Conservation (phyloP, 1,284 basidiomycete species). For the Mycena sp. region DNA sequence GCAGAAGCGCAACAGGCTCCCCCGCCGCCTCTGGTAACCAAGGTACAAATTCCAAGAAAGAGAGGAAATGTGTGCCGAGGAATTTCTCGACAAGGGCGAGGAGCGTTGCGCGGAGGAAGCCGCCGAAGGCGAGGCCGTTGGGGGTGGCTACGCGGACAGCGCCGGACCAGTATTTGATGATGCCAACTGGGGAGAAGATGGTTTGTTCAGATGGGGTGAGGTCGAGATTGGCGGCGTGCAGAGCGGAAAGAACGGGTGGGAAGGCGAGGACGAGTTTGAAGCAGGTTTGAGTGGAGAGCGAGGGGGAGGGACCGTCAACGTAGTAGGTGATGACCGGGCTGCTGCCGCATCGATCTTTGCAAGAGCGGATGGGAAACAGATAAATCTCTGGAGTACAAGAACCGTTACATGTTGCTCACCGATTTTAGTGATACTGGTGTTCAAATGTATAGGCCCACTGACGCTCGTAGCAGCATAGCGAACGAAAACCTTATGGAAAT, state of each 20-base stretch:
- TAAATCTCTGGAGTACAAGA: constrained; percentile 14
- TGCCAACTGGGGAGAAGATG: constrained; percentile 8
- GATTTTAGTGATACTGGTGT: constrained; percentile 12
- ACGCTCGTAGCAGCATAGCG: constrained; percentile 13
- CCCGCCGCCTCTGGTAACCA: constrained; percentile 6
- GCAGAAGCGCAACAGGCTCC: constrained; percentile 7
- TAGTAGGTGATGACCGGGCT: constrained; percentile 8
- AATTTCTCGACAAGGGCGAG: constrained; percentile 14
- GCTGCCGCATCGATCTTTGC: constrained; percentile 13
- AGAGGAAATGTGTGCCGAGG: constrained; percentile 12
- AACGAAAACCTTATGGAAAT: constrained; percentile 15
- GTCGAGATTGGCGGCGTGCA: constrained; percentile 10
- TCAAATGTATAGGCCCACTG: constrained; percentile 11
- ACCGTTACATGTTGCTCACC: constrained; percentile 11
- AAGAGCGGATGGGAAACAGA: constrained; percentile 15
- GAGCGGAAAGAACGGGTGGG: neutral
- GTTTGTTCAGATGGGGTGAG: constrained; percentile 6
- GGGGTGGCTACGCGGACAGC: constrained; percentile 8
- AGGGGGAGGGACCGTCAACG: constrained; percentile 3
- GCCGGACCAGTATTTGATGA: constrained; percentile 15
- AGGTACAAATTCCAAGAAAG: constrained; percentile 13
- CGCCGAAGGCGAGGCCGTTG: constrained; percentile 10
- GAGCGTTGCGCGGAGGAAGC: constrained; percentile 17
- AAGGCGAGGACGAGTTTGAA: constrained; percentile 9
- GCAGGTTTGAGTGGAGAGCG: constrained; percentile 12